These are phyloP conservation scores for Yamadazyma laniorum DNA, from an alignment of 805 yeast species.

Conservation along the genomic window DNA sequence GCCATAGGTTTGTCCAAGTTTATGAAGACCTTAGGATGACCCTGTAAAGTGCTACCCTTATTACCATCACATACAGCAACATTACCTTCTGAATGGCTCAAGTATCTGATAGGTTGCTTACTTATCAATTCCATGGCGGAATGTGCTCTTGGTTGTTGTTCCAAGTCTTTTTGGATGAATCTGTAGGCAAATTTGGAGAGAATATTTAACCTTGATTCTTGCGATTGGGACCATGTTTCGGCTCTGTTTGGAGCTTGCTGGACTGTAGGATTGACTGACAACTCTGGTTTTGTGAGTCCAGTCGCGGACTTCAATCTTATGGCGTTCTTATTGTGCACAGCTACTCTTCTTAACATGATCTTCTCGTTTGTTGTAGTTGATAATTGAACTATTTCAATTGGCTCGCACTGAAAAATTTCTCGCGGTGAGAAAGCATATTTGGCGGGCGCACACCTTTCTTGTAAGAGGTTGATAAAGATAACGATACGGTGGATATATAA, in stretches of 20 bases:
- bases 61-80: slow-evolving; percentile 85
- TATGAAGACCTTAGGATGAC: slow-evolving; percentile 82
- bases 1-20: slow-evolving; percentile 75
- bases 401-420: slow-evolving; percentile 2
- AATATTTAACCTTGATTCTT: slow-evolving; percentile 57
- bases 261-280: slow-evolving; percentile 25
- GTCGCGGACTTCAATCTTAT: slow-evolving; percentile 16
- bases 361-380: not conserved
- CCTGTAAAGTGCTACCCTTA: slow-evolving; percentile 62
- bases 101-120: slow-evolving; percentile 64
- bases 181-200: slow-evolving; percentile 52
- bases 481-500: too few relatives aligned
- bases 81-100: slow-evolving; percentile 47
- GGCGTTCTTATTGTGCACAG: slow-evolving; percentile 1
- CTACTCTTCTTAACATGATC: slow-evolving; percentile 13
- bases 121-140: slow-evolving; percentile 85
- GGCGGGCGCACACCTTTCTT: not conserved
- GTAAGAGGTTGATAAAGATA: too few relatives aligned
- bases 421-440: not conserved
- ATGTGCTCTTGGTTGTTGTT: slow-evolving; percentile 70
- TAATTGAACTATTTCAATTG: slow-evolving; percentile 9
- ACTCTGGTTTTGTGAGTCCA: slow-evolving; percentile 25
- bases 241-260: slow-evolving; percentile 77
- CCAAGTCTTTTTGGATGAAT: slow-evolving; percentile 68
- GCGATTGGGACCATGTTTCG: slow-evolving; percentile 69